A percentile compares a stretch with the other conserved stretches of the same genome.
phyloP scores from a whole-genome alignment of 2,329 filamentous ascomycete genomes.

The Colletotrichum horii region DNA sequence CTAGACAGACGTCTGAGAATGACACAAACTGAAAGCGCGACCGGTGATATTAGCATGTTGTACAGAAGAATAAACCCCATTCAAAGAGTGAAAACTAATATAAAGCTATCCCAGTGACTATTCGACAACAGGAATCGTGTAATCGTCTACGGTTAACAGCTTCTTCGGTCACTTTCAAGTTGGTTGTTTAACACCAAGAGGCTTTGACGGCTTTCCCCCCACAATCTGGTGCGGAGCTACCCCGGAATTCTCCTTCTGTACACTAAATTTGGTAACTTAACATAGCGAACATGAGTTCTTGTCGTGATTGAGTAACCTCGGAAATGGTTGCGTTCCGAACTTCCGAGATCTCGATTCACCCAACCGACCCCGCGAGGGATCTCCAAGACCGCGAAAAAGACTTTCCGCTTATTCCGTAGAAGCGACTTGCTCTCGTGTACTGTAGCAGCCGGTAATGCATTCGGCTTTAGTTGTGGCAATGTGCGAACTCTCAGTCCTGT shows the following conservation, averaged over 20 bases:
- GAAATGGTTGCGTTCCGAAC: neutral
- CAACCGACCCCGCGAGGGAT: neutral
- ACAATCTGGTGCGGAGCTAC: no score
- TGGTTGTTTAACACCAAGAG: neutral
- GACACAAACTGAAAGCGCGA: accelerated
- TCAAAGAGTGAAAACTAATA: neutral
- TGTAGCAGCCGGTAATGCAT: neutral
- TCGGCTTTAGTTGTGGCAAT: neutral
- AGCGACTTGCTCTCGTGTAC: accelerated
- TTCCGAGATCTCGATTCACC: neutral
- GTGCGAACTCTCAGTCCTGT: no score
- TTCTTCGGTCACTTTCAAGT: neutral
- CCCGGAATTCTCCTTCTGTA: no score
- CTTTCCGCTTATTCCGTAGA: neutral
- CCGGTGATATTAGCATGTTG: neutral
- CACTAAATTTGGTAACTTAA: neutral
- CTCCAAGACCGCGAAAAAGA: neutral
- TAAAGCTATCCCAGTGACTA: accelerated
- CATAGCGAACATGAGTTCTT: neutral
- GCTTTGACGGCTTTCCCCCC: neutral
- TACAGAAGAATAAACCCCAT: neutral
- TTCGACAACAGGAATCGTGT: neutral
- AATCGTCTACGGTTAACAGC: neutral
- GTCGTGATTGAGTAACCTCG: neutral
- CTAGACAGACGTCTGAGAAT: neutral